A percentile compares a stretch with the other conserved stretches of the same genome.
These are phyloP conservation scores for Wallacemonas sp. DNA, from an alignment of 208 protist genomes.

Conservation along the genomic window DNA sequence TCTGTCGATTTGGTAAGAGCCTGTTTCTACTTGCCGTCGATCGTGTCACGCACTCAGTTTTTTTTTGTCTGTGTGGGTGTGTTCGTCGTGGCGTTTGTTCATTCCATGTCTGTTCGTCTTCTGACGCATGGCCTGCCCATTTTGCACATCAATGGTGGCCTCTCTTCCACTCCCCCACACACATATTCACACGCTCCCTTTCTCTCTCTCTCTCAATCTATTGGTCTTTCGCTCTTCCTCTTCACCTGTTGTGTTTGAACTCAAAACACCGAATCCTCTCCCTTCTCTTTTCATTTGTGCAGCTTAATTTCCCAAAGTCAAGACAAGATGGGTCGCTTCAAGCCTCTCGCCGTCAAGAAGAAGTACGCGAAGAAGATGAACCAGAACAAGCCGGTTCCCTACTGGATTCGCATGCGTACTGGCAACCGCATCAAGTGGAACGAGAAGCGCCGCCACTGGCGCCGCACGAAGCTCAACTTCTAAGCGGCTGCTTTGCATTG, in stretches of 20 bases:
- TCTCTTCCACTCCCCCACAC: background rate
- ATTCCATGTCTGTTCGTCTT: constrained; percentile 2
- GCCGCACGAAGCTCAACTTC: constrained; percentile 94
- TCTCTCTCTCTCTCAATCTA: constrained; percentile 8
- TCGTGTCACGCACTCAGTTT: too few relatives aligned
- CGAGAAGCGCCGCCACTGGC: constrained; percentile 95
- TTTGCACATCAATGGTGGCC: background rate
- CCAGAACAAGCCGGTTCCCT: constrained; percentile 93
- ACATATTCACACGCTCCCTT: constrained; percentile 3
- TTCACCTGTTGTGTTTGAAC: too few relatives aligned
- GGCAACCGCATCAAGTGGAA: constrained; percentile 94
- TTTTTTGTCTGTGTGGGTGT: constrained; percentile 14
- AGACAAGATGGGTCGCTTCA: constrained; percentile 85
- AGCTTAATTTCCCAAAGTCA: constrained; percentile 3
- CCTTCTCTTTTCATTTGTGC: constrained; percentile 3
- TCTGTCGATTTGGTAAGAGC: too few relatives aligned
- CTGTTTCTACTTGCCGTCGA: too few relatives aligned
- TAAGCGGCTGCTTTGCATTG: constrained; percentile 25
- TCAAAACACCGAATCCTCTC: background rate
- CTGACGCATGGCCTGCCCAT: background rate
- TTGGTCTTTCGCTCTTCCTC: background rate
- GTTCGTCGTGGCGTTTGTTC: background rate
- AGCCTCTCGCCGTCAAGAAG: constrained; percentile 92
- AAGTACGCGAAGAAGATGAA: constrained; percentile 95
- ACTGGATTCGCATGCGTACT: constrained; percentile 93